A percentile compares a stretch with the other conserved stretches of the same genome.
Conservation (phyloP, 106 monocot genomes). For the Alisma plantagoaquatica region DNA sequence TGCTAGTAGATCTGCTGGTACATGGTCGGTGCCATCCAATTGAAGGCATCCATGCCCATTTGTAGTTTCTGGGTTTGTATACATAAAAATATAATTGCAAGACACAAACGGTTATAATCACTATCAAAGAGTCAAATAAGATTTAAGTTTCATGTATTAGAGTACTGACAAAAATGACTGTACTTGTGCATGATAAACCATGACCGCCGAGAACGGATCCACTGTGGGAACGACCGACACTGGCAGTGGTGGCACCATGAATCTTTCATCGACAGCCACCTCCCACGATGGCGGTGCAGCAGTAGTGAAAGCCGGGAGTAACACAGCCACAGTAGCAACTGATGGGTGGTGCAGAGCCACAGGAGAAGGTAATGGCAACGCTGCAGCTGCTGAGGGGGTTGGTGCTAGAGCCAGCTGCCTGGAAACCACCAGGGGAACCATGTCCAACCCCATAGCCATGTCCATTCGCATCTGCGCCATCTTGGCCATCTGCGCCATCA, state of each 20-base stretch:
- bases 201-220: slow-evolving; percentile 34
- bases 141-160: background rate
- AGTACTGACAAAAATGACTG: too few relatives aligned
- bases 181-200: slow-evolving; percentile 45
- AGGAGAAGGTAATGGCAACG: slow-evolving; percentile 6
- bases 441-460: slow-evolving; percentile 27
- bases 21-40: slow-evolving; percentile 36
- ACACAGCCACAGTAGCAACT: too few relatives aligned
- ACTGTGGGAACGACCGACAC: background rate
- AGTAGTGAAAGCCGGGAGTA: slow-evolving; percentile 3
- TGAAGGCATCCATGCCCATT: slow-evolving; percentile 41
- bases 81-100: too few relatives aligned
- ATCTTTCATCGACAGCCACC: slow-evolving; percentile 2
- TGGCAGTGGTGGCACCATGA: background rate
- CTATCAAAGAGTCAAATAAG: background rate
- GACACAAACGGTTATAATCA: background rate
- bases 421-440: background rate
- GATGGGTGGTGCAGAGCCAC: too few relatives aligned
- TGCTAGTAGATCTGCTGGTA: slow-evolving; percentile 54
- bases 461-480: slow-evolving; percentile 32
- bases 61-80: slow-evolving; percentile 36
- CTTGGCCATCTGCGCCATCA: too few relatives aligned
- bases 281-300: slow-evolving; percentile 8
- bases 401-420: background rate
- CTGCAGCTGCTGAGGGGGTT: background rate